Base-by-base conservation (phyloP, 1,139 yeast genomes). In the Blastobotrys apis region DNA sequence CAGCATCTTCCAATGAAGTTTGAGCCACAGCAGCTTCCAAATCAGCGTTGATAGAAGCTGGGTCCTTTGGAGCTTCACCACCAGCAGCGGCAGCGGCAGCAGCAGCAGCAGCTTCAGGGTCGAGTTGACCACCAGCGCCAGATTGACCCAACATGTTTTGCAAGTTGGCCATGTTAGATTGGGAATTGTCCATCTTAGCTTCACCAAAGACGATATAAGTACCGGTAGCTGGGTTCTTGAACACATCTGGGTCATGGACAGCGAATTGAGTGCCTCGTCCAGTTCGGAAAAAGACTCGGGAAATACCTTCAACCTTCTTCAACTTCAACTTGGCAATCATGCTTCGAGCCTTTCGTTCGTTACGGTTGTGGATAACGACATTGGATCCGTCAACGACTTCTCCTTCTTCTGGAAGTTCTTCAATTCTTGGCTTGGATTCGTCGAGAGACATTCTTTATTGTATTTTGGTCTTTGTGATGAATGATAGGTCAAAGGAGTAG, bases 171-270 rank as follows among this genome's bases (percentile, higher is more conserved):
- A 63, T 60, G 57, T 63, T 67, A 53, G 59, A 57, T 40, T 64
- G 65, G 53, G 65, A 70, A 48, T 87, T 94, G 68, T 88, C 96
- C 58, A 86, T 85, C 80, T 87, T 86, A 67, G 96, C 95, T 74
- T 90, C 97, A 72, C 98, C 98, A 63, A 92, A 90, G 56, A 92
- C 97, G 62, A 92, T 82, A 75, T 84, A 92, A 61, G 95, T 82
- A 67, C 97, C 96, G 64, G 95, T 94, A 60, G 84, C 77, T 42
- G 73, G 71, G 55, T 95, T 82, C 73, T 78, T 86, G 94, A 77
- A 92, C 51, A 92, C 98, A 60, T 90, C 97, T 68, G 98, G 98
- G 58, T 73, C 70, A 70, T 86, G 94, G 73, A 92, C 86, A 66
- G 95, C 95, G 69, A 84, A 81, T 67, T 88, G 84, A 67, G 83